Percentiles rank a stretch among this genome's conserved stretches.
Evolutionary conservation across 2,329 filamentous ascomycete genomes (phyloP).

Genomic region (Apiospora pterosperma): DNA sequence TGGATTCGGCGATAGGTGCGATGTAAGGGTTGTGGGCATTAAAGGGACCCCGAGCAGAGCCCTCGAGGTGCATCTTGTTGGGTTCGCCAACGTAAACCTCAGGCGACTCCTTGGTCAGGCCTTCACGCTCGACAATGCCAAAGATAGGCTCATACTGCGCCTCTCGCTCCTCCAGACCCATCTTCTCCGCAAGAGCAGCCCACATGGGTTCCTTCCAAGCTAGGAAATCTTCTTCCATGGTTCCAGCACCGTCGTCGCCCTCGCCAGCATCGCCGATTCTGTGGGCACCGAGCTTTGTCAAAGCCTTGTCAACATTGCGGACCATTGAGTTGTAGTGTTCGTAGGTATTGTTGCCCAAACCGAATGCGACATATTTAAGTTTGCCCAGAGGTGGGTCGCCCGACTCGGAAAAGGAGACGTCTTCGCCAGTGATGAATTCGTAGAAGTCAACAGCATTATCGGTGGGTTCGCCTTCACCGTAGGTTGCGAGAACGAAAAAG

Average conservation of each 20-base stretch:
- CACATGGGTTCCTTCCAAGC: conserved; percentile 99
- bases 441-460: conserved; percentile 99
- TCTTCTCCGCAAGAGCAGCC: conserved; percentile 74
- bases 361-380: conserved; percentile 92
- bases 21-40: conserved; percentile 97
- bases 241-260: conserved; percentile 95
- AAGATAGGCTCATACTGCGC: conserved; percentile 94
- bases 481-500: conserved; percentile 95
- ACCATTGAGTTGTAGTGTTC: conserved; percentile 99
- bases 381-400: conserved; percentile 66
- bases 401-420: conserved; percentile 74
- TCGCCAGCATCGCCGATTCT: conserved; percentile 87
- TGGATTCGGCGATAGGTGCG: conserved; percentile 87
- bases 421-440: conserved; percentile 86
- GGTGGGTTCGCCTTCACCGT: conserved; percentile 96
- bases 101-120: conserved; percentile 68
- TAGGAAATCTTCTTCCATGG: conserved; percentile 99
- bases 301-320: conserved; percentile 77
- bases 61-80: conserved; percentile 92
- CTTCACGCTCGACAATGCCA: conserved; percentile 71
- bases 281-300: conserved; percentile 78
- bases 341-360: conserved; percentile 98
- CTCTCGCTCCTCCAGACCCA: conserved; percentile 92
- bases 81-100: conserved; percentile 94
- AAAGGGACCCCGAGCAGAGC: conserved; percentile 79